Conservation (phyloP, 2,329 filamentous ascomycete genomes). For the Aspergillus carbonarius region DNA sequence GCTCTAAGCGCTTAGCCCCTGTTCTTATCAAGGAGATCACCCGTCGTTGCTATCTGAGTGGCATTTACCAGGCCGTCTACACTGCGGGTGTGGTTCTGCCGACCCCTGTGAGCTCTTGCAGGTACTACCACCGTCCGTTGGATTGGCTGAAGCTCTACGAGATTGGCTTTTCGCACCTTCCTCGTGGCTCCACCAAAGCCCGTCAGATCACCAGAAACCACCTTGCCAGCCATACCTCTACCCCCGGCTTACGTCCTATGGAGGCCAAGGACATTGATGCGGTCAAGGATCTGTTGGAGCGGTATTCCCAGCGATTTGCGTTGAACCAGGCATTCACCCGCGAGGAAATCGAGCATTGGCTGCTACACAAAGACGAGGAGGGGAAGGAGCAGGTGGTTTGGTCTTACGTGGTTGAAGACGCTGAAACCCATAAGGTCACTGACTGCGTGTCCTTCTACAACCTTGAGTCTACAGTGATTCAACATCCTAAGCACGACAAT, state of each 20-base stretch:
- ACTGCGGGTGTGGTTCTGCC: slow-evolving; percentile 90
- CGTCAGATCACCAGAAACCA: slow-evolving; percentile 85
- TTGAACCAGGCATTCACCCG: slow-evolving; percentile 78
- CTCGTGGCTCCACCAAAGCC: slow-evolving; percentile 75
- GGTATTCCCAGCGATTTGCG: slow-evolving; percentile 77
- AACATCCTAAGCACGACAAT: slow-evolving; percentile 71
- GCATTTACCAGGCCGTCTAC: slow-evolving; percentile 93
- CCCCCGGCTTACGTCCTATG: slow-evolving; percentile 77
- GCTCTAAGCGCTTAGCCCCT: slow-evolving; percentile 85
- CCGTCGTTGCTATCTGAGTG: slow-evolving; percentile 79
- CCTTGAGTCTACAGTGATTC: slow-evolving; percentile 89
- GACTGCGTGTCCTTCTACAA: slow-evolving; percentile 98
- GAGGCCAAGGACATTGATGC: slow-evolving; percentile 72
- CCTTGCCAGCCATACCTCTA: slow-evolving; percentile 71
- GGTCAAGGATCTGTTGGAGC: slow-evolving; percentile 70
- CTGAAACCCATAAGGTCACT: slow-evolving; percentile 73
- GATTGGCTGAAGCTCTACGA: slow-evolving; percentile 97
- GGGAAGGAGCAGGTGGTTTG: slow-evolving; percentile 81
- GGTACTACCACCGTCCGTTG: slow-evolving; percentile 91
- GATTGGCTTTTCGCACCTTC: slow-evolving; percentile 88
- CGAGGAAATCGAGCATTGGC: slow-evolving; percentile 85
- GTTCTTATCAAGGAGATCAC: slow-evolving; percentile 98
- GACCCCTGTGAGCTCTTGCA: slow-evolving; percentile 85
- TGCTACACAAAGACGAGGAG: slow-evolving; percentile 67
- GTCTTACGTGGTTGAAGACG: slow-evolving; percentile 84